Evolutionary conservation across 768 basidiomycete species (phyloP), one percentile per base, ranked within the genome.

Genomic region (Kwoniella botswanensis): DNA sequence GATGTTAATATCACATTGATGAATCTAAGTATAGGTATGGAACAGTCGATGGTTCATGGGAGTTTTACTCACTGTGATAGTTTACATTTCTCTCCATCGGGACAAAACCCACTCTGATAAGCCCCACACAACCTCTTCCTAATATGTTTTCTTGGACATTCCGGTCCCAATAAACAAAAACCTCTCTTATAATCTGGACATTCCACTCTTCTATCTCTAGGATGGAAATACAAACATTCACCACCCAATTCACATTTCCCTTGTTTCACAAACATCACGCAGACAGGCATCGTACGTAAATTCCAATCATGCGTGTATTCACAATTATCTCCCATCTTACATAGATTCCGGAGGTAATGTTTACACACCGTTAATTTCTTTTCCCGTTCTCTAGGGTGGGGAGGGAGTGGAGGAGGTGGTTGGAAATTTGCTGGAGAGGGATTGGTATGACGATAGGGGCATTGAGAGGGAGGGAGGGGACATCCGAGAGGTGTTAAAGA

Each of bases 291-390:
- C 71, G 93, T 91, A 70, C 97, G 86, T 62, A 99, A 88, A 82
- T 98, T 97, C 86, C 98, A 99, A 85, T 98, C 97, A 85, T 99
- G 97, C 81, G 98, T 87, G 84, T 98, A 99, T 85, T 98, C 97
- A 85, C 97, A 99, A 26, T 92, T 91, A 81, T 95, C 92, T 64
- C 94, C 96, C 84, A 98, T 98, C 86, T 98, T 98, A 85, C 97
- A 98, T 18, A 99, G 87, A 15, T 97, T 97, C 67, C 97, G 89
- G 54, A 99, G 88, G 92, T 96, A 98, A 85, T 98, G 97, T 85
- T 98, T 98, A 86, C 97, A 99, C 18, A 99, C 95, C 2, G 96
- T 97, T 54, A 80, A 72, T 57, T 81, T 76, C 75, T 83, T 84
- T 65, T 85, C 83, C 13, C 85, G 71, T 55, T 84, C 84, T 65